Base-by-base conservation (phyloP, 805 yeast genomes). In the Teunomyces panamensis region DNA sequence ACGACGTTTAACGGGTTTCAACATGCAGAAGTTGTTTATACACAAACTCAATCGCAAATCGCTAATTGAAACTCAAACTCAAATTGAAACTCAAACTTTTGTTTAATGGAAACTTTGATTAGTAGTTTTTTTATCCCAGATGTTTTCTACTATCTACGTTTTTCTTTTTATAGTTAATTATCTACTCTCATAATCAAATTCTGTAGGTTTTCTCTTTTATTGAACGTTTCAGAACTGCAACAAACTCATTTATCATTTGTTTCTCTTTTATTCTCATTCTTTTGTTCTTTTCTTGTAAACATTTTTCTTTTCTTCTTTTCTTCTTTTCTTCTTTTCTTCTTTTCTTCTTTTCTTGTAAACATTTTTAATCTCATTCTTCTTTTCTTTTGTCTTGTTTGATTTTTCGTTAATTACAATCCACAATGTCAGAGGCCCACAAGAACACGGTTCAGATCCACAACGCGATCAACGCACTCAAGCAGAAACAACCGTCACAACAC, bases 1-100 rank as follows among this genome's bases (percentile, higher is more conserved):
- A 89, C 97, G 9, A 77, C 83, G 39, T 92, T 92, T 75, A 92
- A 92, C 62, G 99, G 99, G 13, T 92, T 92, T 63, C 78, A 79
- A 51, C 63, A 68, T 3, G 80, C 81, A 20, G 77, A 78, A 29
- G 85, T 85, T 42, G 65, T 80, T 36, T 90, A 87, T 9, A 30
- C 33, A 10, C 33, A 20, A 20, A 20, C 24, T 4, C 4, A 16
- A 16, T 16, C 16, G 16, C 16, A 16, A 16, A 16, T 16, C 16
- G 16, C 24, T 4, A 20, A 20, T 2, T 20, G 24, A 20, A 20
- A 20, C 24, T 17, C 4, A 17, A 17, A 17, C 17, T 17, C 17
- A 17, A 2, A 17, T 4, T 17, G 4, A 17, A 17, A 3, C 4
- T 17, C 17, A 17, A 17, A 17, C 24, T 20, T 20, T 20, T 20